Evolutionary conservation across 176 grass and related monocot genomes (phyloP).

Genomic region (Aegilops bicornis): DNA sequence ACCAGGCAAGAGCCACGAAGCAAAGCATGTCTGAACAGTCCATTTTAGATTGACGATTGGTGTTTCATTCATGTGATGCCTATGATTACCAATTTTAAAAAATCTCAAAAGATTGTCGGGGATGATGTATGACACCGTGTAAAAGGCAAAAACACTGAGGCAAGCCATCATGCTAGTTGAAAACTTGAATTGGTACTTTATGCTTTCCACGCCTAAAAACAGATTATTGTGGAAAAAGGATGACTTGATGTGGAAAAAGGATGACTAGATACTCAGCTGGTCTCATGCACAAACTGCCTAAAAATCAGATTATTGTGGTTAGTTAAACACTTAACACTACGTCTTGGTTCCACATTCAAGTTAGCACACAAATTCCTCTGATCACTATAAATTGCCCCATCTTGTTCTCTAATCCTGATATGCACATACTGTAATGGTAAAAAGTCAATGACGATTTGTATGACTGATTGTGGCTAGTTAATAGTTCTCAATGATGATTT

Average conservation of each 20-base stretch:
- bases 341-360: conserved; percentile 12
- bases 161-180: conserved; percentile 30
- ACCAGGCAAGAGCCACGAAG: conserved; percentile 14
- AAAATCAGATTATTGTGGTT: conserved; percentile 10
- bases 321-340: background rate
- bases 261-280: conserved; percentile 37
- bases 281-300: conserved; percentile 18
- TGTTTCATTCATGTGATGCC: conserved; percentile 36
- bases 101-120: conserved; percentile 11
- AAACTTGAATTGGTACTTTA: conserved; percentile 30
- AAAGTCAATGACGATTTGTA: conserved; percentile 33
- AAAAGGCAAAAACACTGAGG: conserved; percentile 24
- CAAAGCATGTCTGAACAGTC: conserved; percentile 17
- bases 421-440: conserved; percentile 26
- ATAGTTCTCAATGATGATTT: conserved; percentile 16
- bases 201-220: conserved; percentile 6
- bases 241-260: background rate
- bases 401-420: conserved; percentile 15
- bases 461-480: conserved; percentile 12
- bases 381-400: background rate
- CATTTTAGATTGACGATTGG: conserved; percentile 31
- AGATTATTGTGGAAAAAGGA: background rate
- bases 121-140: conserved; percentile 39
- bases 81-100: conserved; percentile 28
- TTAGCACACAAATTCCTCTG: conserved; percentile 12